These are phyloP conservation scores for Pichia sp. DNA, from an alignment of 1,139 yeast genomes.

Conservation along the genomic window DNA sequence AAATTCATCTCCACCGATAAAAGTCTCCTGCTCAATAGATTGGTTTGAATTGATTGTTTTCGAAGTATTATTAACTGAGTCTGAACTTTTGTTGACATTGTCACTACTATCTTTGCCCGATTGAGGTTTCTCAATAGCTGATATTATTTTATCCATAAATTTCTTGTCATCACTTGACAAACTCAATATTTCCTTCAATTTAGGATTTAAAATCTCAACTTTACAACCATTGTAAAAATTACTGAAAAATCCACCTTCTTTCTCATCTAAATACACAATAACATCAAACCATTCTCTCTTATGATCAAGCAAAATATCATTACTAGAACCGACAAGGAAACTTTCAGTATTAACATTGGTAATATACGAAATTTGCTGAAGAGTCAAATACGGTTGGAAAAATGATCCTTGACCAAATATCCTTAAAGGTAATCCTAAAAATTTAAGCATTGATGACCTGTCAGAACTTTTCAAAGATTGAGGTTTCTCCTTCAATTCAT, in stretches of 20 bases:
- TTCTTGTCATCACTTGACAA: constrained; percentile 63
- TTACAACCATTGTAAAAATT: constrained; percentile 10
- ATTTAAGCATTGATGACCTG: constrained; percentile 65
- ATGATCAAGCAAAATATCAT: constrained; percentile 67
- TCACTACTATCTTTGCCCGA: constrained; percentile 18
- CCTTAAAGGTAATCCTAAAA: constrained; percentile 84
- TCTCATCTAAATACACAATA: constrained; percentile 29
- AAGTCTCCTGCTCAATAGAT: constrained; percentile 40
- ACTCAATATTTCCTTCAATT: constrained; percentile 37
- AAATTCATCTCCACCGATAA: constrained; percentile 81
- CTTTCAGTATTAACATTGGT: constrained; percentile 49
- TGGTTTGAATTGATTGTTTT: constrained; percentile 38
- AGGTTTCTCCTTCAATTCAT: constrained; percentile 47
- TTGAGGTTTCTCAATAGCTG: constrained; percentile 33
- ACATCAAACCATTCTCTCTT: constrained; percentile 51
- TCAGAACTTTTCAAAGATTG: constrained; percentile 73
- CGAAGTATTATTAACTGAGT: background rate
- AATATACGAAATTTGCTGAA: constrained; percentile 80
- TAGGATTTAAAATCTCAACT: constrained; percentile 40
- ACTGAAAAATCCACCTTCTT: constrained; percentile 33
- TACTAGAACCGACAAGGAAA: constrained; percentile 83
- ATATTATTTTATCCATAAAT: constrained; percentile 50
- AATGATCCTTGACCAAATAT: constrained; percentile 80
- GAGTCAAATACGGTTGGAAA: constrained; percentile 87
- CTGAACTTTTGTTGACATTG: constrained; percentile 22